Evolutionary conservation across 2,329 filamentous ascomycete species (phyloP).

Genomic region (Curvularia lunata): DNA sequence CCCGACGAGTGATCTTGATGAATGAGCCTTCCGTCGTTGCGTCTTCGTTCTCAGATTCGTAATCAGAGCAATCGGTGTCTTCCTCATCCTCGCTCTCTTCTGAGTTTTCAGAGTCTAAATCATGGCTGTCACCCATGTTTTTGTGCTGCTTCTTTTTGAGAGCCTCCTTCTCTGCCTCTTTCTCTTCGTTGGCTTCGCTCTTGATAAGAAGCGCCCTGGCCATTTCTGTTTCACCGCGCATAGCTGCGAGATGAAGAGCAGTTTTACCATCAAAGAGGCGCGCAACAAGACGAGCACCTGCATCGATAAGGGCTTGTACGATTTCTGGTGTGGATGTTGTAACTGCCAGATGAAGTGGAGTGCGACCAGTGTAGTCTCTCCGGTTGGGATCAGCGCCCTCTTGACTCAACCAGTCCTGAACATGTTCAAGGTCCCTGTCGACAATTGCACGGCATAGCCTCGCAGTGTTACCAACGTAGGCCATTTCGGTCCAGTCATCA

Average conservation of each 20-base stretch:
- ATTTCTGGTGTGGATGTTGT: constrained; percentile 72
- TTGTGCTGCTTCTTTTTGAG: constrained; percentile 36
- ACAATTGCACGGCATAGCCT: constrained; percentile 82
- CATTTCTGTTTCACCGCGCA: constrained; percentile 71
- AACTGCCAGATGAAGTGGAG: constrained; percentile 78
- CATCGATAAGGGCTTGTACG: constrained; percentile 73
- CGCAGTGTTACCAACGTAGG: constrained; percentile 81
- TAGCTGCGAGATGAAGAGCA: constrained; percentile 80
- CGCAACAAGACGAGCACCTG: constrained; percentile 74
- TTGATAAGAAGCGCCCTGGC: constrained; percentile 74
- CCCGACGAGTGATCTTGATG: constrained; percentile 59
- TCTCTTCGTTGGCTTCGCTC: constrained; percentile 75
- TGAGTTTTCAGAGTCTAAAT: background rate
- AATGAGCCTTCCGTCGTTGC: constrained; percentile 78
- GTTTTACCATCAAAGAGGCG: constrained; percentile 81
- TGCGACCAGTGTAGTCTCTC: constrained; percentile 67
- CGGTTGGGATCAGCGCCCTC: constrained; percentile 73
- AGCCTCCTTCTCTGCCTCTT: constrained; percentile 64
- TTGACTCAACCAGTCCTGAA: constrained; percentile 71
- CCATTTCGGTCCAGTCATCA: constrained; percentile 90
- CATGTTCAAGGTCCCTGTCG: constrained; percentile 71
- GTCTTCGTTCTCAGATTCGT: constrained; percentile 47
- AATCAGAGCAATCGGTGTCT: constrained; percentile 61
- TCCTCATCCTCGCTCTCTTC: constrained; percentile 53
- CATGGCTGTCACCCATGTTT: background rate